Evolutionary conservation across 2,329 filamentous ascomycete species (phyloP), one percentile per base, ranked within the genome.

Genomic region (Calonectria crousiana): DNA sequence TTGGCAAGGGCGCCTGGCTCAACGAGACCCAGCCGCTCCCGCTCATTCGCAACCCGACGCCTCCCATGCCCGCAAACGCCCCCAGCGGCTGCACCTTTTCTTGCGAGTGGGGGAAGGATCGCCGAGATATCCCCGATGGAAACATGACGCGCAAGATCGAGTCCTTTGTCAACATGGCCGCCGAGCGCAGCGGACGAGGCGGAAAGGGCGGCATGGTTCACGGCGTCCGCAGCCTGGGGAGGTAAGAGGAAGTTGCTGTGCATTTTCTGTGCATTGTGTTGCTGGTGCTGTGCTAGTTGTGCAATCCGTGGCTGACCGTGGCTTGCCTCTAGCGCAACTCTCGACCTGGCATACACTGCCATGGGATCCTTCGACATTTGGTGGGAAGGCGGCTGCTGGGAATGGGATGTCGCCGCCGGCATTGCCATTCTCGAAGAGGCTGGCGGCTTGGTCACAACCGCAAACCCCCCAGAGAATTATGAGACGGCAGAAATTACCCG

Each of bases 381-480:
- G 93, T 95, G 93, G 93, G 93, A 95, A 81, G 94, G 93, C 4
- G 93, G 93, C 0, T 95, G 93, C 80, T 95, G 93, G 93, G 94
- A 95, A 84, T 95, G 94, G 93, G 94, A 95, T 77, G 94, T 95
- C 4, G 93, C 93, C 2, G 94, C 94, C 16, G 94, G 93, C 2
- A 92, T 95, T 73, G 93, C 92, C 6, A 92, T 95, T 51, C 85
- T 95, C 1, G 86, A 92, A 72, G 94, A 95, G 84, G 93, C 94
- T 3, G 94, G 94, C 1, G 94, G 94, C 0, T 82, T 95, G 5
- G 88, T 95, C 26, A 95, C 94, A 0, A 93, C 92, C 4, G 93
- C 93, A 0, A 95, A 95, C 78, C 93, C 93, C 2, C 93, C 93
- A 0, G 83, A 88, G 49, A 86, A 93, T 76, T 83, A 85, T 16